Percentiles rank a stretch among this genome's conserved stretches.
Evolutionary conservation across 83 land plant genomes (phyloP).

Genomic region (Diphasiastrum complanatum): DNA sequence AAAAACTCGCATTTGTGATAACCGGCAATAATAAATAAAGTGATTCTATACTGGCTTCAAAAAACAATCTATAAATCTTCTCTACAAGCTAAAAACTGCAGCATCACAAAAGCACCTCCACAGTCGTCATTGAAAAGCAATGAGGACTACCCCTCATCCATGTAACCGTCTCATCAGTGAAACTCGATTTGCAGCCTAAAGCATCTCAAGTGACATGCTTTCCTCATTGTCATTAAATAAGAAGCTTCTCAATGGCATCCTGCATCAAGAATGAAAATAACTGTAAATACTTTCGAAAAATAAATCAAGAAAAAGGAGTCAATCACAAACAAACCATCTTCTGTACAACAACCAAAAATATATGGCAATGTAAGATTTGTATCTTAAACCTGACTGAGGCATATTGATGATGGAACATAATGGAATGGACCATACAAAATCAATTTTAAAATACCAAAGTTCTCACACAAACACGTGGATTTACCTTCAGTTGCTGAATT

Average conservation of each 20-base stretch:
- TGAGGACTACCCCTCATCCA: too few species aligned
- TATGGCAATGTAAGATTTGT: neutral
- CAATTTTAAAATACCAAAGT: neutral
- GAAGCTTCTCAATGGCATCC: conserved; percentile 89
- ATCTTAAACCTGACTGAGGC: neutral
- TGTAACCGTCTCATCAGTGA: too few species aligned
- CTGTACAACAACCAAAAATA: neutral
- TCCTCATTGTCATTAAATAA: conserved; percentile 62
- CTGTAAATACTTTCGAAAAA: neutral
- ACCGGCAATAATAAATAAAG: too few species aligned
- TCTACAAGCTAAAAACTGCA: too few species aligned
- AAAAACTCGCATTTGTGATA: too few species aligned
- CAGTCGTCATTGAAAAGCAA: too few species aligned
- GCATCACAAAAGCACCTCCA: too few species aligned
- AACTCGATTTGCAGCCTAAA: too few species aligned
- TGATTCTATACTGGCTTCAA: too few species aligned
- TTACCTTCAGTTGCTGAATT: conserved; percentile 71
- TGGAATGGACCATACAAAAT: neutral
- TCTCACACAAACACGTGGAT: neutral
- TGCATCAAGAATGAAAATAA: conserved; percentile 8
- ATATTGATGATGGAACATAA: neutral
- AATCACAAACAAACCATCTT: neutral
- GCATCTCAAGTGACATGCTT: too few species aligned
- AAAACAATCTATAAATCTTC: too few species aligned
- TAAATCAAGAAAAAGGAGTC: neutral